Base-by-base conservation (phyloP, 768 basidiomycete genomes). In the Leccinum imitatum region DNA sequence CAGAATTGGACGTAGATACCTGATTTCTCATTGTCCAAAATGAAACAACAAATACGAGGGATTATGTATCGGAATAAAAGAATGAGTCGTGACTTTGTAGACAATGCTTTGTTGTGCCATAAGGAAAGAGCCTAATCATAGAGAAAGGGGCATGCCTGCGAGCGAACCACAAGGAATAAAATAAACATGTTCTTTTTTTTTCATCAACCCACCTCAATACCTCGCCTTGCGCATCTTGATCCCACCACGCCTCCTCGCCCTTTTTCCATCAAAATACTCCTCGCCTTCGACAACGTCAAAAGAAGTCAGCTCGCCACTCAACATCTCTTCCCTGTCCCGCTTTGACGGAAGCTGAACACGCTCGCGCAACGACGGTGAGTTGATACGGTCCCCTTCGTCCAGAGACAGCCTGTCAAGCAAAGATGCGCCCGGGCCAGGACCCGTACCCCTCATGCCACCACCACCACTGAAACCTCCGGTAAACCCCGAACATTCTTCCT, bases 341-440 rank as follows among this genome's bases (percentile, higher is more conserved):
- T 77, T 76, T n/a, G 58, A 60, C 1, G 72, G 71, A 31, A 74
- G 30, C 52, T 79, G 75, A n/a, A 79, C 76, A 14, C 78, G 68
- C 0, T 79, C 78, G 4, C 74, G 66, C 55, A 79, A 58, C 5
- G 78, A 72, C 25, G 63, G 62, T 27, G 63, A 64, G 31, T 58
- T 54, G 58, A 58, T 44, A 21, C 15, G 54, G 37, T 35, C 19
- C 8, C 58, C 63, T 30, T 55, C 69, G 30, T 70, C 68, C 15
- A 77, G 58, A 11, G 67, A 69, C 48, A 80, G 62, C 30, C 79
- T 73, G 27, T 80, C 79, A 25, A 80, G 59, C 17, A 80, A 62
- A 0, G 79, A 80, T 2, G 63, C 66, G 7, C 76, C 77, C 11
- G 27, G 17, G 15, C 55, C 59, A 19, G 44, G 44, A 46, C 44